Percentiles rank a stretch among this genome's conserved stretches.
phyloP scores from a whole-genome alignment of 345 rosid genomes.

The Triadica sebifera region DNA sequence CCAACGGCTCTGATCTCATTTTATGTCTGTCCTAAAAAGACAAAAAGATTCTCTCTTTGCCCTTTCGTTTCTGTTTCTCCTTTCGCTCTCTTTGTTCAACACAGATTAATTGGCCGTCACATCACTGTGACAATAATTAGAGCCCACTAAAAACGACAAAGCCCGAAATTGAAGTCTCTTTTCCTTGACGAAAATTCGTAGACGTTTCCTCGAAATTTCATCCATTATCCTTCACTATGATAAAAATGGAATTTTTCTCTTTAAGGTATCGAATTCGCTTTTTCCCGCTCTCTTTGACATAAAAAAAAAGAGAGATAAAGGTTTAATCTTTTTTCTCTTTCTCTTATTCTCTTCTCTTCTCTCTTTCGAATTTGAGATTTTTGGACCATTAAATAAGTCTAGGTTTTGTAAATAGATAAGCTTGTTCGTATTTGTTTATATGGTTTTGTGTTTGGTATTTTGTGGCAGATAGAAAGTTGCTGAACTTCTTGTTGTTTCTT shows the following conservation, averaged over 20 bases:
- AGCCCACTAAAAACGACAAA: too few relatives aligned
- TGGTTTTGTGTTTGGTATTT: not conserved
- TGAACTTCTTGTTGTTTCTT: not conserved
- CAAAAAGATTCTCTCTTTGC: not conserved
- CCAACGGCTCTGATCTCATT: not conserved
- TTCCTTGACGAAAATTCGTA: constrained; percentile 18
- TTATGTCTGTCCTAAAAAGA: not conserved
- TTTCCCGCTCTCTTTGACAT: constrained; percentile 3
- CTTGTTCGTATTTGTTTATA: not conserved
- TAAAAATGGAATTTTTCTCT: not conserved
- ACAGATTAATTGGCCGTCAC: constrained; percentile 9
- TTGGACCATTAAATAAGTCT: not conserved
- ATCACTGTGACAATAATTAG: not conserved
- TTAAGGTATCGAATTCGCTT: not conserved
- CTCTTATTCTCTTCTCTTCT: not conserved
- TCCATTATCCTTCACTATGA: not conserved
- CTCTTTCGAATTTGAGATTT: not conserved
- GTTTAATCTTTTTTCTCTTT: constrained; percentile 1
- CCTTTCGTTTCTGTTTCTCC: not conserved
- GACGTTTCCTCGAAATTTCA: constrained; percentile 26
- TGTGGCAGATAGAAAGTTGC: not conserved
- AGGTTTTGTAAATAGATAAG: not conserved
- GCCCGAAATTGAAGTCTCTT: not conserved
- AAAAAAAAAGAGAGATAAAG: constrained; percentile 1
- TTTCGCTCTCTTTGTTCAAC: not conserved